Percentiles rank a stretch among this genome's conserved stretches.
phyloP scores from a whole-genome alignment of 306 rosid species.

The Cucumis melo region DNA sequence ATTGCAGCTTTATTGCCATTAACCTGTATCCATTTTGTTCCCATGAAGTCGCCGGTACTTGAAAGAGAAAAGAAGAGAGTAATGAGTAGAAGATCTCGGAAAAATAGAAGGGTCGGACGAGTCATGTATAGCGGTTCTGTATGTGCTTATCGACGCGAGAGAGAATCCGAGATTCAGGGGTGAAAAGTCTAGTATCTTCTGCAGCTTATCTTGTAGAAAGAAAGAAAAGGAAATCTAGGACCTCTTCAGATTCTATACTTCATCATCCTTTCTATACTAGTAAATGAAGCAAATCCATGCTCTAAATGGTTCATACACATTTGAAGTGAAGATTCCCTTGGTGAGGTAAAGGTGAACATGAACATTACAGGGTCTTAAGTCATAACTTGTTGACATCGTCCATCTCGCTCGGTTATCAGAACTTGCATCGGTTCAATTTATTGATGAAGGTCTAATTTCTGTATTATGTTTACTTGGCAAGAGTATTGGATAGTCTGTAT shows the following conservation, averaged over 20 bases:
- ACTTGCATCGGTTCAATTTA: neutral
- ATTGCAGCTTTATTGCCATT: constrained; percentile 56
- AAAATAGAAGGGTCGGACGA: constrained; percentile 66
- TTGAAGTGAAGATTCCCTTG: neutral
- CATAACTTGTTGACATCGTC: neutral
- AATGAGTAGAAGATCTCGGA: constrained; percentile 41
- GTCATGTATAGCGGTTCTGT: constrained; percentile 28
- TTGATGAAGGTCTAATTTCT: neutral
- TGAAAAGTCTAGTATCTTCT: constrained; percentile 7
- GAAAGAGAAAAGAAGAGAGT: constrained; percentile 35
- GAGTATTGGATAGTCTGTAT: neutral
- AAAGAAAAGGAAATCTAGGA: neutral
- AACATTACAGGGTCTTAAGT: neutral
- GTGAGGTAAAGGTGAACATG: neutral
- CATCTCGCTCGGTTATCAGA: neutral
- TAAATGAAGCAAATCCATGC: neutral
- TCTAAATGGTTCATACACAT: neutral
- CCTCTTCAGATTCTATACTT: neutral
- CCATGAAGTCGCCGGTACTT: constrained; percentile 21
- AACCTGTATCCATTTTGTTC: constrained; percentile 37
- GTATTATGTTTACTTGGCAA: neutral
- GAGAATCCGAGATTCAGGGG: constrained; percentile 42
- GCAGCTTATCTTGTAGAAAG: neutral
- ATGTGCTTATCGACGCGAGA: constrained; percentile 40
- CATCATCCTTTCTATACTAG: neutral